Base-by-base conservation (phyloP, 2,329 filamentous ascomycete genomes). In the Colletotrichum musae region DNA sequence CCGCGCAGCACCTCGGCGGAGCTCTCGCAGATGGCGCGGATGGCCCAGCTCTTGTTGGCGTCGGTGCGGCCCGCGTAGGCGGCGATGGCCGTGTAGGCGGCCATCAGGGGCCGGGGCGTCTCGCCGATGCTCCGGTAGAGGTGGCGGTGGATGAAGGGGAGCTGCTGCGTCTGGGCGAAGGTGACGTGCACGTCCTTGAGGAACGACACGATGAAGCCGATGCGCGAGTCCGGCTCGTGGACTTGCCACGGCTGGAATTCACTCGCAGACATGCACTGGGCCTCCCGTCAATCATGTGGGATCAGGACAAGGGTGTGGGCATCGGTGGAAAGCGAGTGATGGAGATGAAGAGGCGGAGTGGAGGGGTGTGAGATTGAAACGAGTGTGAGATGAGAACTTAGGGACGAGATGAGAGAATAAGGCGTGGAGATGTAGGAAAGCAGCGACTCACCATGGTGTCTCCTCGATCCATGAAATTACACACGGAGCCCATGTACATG, bases 91-190 rank as follows among this genome's bases (percentile, higher is more conserved):
- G 82, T 78, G 65, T 82, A 85, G 53, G 78, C 81, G 6, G 80
- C 73, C 43, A 84, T 73, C 45, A 85, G 79, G 28, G 80, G 77
- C 24, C 76, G 77, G 26, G 83, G 83, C 21, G 83, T 77, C 18
- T 78, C 70, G 48, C 75, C 75, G 18, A 26, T 18, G 67, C 75
- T 71, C 53, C 78, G 74, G 76, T 85, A 85, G 18, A 85, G 77
- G 10, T 79, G 77, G 43, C 78, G 76, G 72, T 86, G 84, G 62
- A 85, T 76, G 71, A 83, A 85, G 39, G 82, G 79, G 21, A 82
- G 77, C 6, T 77, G 73, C 66, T 78, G 79, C 5, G 79, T 77
- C 36, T 73, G 75, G 15, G 81, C 77, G 73, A 81, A 84, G 56
- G 52, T 74, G 21, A 69, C 57, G 73, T 79, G 81, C 51, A 84